Base-by-base conservation (phyloP, 306 rosid species). In the Cucurbita maxima region DNA sequence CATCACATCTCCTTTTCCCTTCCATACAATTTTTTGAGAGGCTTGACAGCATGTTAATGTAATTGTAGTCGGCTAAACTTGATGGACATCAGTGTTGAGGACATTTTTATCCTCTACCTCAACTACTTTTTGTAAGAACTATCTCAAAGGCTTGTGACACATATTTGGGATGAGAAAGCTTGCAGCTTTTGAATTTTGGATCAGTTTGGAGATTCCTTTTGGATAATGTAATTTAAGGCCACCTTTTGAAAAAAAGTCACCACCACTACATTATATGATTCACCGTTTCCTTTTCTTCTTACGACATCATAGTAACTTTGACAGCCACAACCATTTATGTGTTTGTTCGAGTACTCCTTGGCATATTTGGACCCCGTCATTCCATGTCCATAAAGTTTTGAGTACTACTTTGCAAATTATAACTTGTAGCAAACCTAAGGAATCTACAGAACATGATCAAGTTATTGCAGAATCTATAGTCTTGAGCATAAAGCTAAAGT, bases 151-250 rank as follows among this genome's bases (percentile, higher is more conserved):
- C 53, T 37, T 37, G 22, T 15, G 45, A 30, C 16, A 41, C 36
- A 40, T 40, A 18, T 63, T 40, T 63, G 52, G 71, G 34, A 40
- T 18, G 71, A 10, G 51, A 63, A n/a, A 61, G 69, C 47, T 16
- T 61, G 69, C 69, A 61, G 69, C 69, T 61, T 37, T 61, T 61
- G 69, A 61, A 41, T 61, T 6, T 61, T 37, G 69, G 71, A 63
- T 34, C 36, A 63, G 51, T n/a, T 41, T 8, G 71, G 52, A 41
- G 71, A 63, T 63, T 63, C 71, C 71, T 63, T 63, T 40, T 63
- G 41, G 71, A 63, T 40, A 40, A 63, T 10, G 16, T 40, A 40
- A 63, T 5, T 36, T n/a, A 40, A 41, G 71, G 71, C 52, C 52
- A 63, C 71, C 71, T 41, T 63, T 63, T 38, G 8, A 9, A n/a